These are phyloP conservation scores for Venturia effusa DNA, from an alignment of 2,329 filamentous ascomycete species.

Conservation along the genomic window DNA sequence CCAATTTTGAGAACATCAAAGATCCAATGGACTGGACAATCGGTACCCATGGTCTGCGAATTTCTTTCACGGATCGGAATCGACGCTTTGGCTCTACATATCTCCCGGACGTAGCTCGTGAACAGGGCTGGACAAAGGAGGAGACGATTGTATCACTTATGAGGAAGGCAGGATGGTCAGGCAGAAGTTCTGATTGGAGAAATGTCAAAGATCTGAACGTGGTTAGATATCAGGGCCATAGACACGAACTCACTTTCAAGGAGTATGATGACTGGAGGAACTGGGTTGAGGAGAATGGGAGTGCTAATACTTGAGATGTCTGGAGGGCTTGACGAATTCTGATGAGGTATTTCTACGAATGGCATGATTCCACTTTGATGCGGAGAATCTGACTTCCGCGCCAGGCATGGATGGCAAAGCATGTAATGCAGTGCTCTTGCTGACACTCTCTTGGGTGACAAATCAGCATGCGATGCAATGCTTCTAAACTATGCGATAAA, in stretches of 20 bases:
- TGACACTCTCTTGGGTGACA: not conserved
- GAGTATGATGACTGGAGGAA: constrained; percentile 74
- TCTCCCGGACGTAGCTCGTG: constrained; percentile 77
- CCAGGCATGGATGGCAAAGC: not conserved
- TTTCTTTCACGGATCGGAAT: constrained; percentile 67
- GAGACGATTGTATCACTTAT: constrained; percentile 83
- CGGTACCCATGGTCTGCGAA: constrained; percentile 75
- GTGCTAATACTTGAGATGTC: not conserved
- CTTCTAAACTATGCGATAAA: not conserved
- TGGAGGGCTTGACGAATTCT: not conserved
- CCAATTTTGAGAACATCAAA: constrained; percentile 66
- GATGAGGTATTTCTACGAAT: not conserved
- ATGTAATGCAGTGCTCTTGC: not conserved
- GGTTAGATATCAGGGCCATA: constrained; percentile 78
- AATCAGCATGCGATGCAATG: not conserved
- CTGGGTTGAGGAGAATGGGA: constrained; percentile 44
- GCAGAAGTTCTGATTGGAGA: constrained; percentile 55
- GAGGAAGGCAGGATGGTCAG: constrained; percentile 88
- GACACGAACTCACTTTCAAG: constrained; percentile 55
- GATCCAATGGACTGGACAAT: constrained; percentile 76
- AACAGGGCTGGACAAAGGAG: constrained; percentile 93
- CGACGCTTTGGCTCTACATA: constrained; percentile 78
- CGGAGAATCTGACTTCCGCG: not conserved
- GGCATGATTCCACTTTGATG: not conserved
- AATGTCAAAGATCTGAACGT: constrained; percentile 64